phyloP scores from a whole-genome alignment of 345 rosid genomes.

The Acer saccharum region DNA sequence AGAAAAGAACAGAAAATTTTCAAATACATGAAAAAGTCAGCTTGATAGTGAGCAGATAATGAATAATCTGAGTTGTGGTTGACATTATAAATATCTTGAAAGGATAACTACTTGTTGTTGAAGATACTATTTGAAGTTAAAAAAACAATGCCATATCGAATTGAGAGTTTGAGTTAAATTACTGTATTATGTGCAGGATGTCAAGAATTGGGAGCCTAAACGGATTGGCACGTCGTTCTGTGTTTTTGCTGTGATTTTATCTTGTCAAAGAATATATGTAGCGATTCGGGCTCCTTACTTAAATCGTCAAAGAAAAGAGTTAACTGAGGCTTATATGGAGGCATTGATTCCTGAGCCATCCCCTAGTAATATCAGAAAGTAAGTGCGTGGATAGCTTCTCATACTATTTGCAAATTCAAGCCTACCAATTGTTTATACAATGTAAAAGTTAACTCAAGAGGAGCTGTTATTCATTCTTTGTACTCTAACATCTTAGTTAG shows the following conservation, averaged over 20 bases:
- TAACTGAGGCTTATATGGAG: constrained; percentile 94
- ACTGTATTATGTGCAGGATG: constrained; percentile 52
- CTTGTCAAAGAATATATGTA: constrained; percentile 63
- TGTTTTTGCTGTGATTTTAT: constrained; percentile 49
- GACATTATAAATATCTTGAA: background rate
- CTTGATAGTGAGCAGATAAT: too few relatives aligned
- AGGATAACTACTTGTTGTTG: background rate
- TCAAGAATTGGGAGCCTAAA: constrained; percentile 72
- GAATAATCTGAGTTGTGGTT: too few relatives aligned
- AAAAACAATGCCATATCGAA: background rate
- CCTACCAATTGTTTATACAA: background rate
- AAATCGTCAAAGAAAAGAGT: constrained; percentile 62
- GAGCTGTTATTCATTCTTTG: background rate
- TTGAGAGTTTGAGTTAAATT: constrained; percentile 14
- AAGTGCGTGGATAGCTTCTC: constrained; percentile 20
- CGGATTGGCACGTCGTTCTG: constrained; percentile 56
- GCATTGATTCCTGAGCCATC: constrained; percentile 95
- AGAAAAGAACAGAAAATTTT: background rate
- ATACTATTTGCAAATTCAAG: constrained; percentile 4
- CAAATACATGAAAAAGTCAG: background rate
- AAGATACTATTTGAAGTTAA: background rate
- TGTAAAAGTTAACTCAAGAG: background rate
- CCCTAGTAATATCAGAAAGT: constrained; percentile 73
- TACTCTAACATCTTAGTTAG: background rate
- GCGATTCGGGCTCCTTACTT: constrained; percentile 68